phyloP scores from a whole-genome alignment of 2,329 filamentous ascomycete species.

The Coniochaeta sp. region DNA sequence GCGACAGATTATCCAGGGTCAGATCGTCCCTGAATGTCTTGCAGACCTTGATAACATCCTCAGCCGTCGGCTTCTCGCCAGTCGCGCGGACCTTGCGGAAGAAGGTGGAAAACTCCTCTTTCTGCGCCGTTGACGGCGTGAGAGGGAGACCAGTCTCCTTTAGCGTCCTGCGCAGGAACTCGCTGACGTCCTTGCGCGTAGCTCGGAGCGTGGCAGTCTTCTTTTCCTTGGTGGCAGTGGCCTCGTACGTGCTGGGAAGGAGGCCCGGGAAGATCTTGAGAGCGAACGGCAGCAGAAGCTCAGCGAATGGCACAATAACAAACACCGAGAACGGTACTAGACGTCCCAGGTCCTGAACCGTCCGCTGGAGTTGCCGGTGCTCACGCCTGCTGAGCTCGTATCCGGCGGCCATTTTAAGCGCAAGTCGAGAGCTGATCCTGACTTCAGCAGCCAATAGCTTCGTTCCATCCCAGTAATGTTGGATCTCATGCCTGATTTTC shows the following conservation, averaged over 20 bases:
- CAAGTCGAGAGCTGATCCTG: slow-evolving; percentile 83
- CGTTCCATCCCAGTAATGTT: slow-evolving; percentile 98
- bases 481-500: slow-evolving; percentile 88
- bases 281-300: slow-evolving; percentile 84
- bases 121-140: slow-evolving; percentile 75
- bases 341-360: slow-evolving; percentile 86
- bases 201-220: slow-evolving; percentile 77
- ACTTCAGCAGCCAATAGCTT: slow-evolving; percentile 91
- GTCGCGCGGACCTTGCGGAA: slow-evolving; percentile 94
- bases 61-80: slow-evolving; percentile 77
- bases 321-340: slow-evolving; percentile 96
- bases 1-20: slow-evolving; percentile 91
- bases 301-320: slow-evolving; percentile 92
- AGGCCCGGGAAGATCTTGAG: slow-evolving; percentile 95
- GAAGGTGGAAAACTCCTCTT: slow-evolving; percentile 91
- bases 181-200: slow-evolving; percentile 89
- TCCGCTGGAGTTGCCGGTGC: slow-evolving; percentile 84
- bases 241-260: slow-evolving; percentile 95
- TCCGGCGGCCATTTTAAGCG: slow-evolving; percentile 93
- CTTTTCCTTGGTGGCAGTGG: slow-evolving; percentile 78
- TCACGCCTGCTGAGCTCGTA: slow-evolving; percentile 95
- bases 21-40: slow-evolving; percentile 98
- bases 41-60: slow-evolving; percentile 97
- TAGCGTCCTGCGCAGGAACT: slow-evolving; percentile 80
- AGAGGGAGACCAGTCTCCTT: slow-evolving; percentile 90